Evolutionary conservation across 305 asterid species (phyloP), one percentile per base, ranked within the genome.

Genomic region (Vinca major): DNA sequence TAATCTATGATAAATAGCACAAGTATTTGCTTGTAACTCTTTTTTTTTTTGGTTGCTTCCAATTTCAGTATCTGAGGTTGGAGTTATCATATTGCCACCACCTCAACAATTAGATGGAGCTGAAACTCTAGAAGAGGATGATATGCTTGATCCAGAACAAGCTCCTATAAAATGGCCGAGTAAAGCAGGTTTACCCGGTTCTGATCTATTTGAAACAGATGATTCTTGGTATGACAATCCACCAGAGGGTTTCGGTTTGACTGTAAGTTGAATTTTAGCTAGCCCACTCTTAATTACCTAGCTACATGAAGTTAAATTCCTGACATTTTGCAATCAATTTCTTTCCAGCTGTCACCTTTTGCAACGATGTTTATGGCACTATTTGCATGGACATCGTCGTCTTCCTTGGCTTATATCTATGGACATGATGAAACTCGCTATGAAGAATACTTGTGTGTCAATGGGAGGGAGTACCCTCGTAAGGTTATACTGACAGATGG

Each of bases 331-430:
- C n/a, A n/a, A n/a, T 26, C 33, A 26, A 26, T 26, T 14, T 71
- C 64, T 73, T 71, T 73, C 52, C 92, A 90, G 95, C 71, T 89
- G 63, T 90, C 98, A 26, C 95, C 96, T 68, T 92, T 92, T 71
- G 84, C 92, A 12, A 90, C 86, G 36, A 87, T 90, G 92, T 93
- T 81, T 70, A 86, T 82, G 88, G 82, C 95, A 50, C 82, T 90
- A 69, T 93, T 90, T 83, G 66, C 88, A 49, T 93, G 97, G 98
- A 80, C 84, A 67, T 86, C 97, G 3, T 87, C 98, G 11, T 88
- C 95, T 48, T 86, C 98, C 70, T 73, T 90, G 77, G 96, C 98
- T 45, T 93, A 88, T 77, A 83, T 90, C 78, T 89, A 93, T 63
- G 98, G 98, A 52, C 84, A 75, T 65, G 96, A 87, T 60, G 95